A percentile compares a stretch with the other conserved stretches of the same genome.
Conservation (phyloP, 2,329 filamentous ascomycete species). For the Aspergillus fructus region DNA sequence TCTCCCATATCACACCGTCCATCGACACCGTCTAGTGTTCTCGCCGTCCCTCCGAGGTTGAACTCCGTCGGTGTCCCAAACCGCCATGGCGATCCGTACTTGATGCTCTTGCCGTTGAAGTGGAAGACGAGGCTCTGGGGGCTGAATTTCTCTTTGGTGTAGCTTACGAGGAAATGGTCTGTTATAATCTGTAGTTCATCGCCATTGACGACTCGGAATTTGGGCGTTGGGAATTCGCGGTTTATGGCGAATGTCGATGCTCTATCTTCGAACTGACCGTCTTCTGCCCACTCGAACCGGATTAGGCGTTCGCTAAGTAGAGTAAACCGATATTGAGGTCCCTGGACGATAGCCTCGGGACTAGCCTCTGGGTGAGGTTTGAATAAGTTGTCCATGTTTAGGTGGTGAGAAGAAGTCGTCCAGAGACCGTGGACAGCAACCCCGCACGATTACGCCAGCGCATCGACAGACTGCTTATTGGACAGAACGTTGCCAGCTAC, state of each 20-base stretch:
- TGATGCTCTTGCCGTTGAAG: slow-evolving; percentile 44
- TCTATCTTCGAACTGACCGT: slow-evolving; percentile 62
- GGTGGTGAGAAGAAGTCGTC: background rate
- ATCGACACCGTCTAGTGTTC: slow-evolving; percentile 56
- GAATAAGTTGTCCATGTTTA: slow-evolving; percentile 1
- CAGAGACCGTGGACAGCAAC: background rate
- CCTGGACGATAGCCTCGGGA: slow-evolving; percentile 46
- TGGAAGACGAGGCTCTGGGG: slow-evolving; percentile 50
- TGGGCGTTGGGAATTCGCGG: slow-evolving; percentile 48
- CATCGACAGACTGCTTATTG: background rate
- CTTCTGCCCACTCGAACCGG: slow-evolving; percentile 62
- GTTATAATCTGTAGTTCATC: slow-evolving; percentile 58
- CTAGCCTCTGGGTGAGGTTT: slow-evolving; percentile 46
- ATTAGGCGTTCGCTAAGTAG: slow-evolving; percentile 57
- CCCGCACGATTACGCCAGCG: background rate
- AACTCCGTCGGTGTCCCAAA: slow-evolving; percentile 48
- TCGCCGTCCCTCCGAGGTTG: slow-evolving; percentile 50
- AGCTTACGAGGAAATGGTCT: slow-evolving; percentile 54
- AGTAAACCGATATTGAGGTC: slow-evolving; percentile 59
- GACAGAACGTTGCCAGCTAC: too few species aligned
- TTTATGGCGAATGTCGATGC: slow-evolving; percentile 63
- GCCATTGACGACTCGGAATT: slow-evolving; percentile 51
- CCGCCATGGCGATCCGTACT: slow-evolving; percentile 50
- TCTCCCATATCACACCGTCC: slow-evolving; percentile 51
- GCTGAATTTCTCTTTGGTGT: slow-evolving; percentile 58